These are phyloP conservation scores for Leccinum fibrillosum DNA, from an alignment of 768 basidiomycete genomes.

Conservation along the genomic window DNA sequence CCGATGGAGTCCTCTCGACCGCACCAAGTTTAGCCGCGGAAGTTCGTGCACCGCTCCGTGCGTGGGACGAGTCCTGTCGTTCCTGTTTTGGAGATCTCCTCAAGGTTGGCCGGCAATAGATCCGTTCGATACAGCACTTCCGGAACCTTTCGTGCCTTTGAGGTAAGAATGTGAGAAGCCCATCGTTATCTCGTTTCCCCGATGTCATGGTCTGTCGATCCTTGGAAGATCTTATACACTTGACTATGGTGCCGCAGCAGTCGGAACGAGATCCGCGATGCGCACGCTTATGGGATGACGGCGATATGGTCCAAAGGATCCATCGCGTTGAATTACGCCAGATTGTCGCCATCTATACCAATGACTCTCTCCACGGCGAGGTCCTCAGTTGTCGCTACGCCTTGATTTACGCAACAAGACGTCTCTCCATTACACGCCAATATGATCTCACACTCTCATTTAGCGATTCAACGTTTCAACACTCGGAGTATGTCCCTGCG, in stretches of 20 bases:
- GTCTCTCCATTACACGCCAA: neutral
- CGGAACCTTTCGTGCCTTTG: neutral
- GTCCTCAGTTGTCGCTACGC: neutral
- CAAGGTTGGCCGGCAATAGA: neutral
- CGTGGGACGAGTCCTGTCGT: constrained; percentile 10
- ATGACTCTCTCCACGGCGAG: neutral
- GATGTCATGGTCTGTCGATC: constrained; percentile 9
- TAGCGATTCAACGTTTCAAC: neutral
- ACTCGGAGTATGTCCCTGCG: neutral
- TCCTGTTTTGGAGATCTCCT: constrained; percentile 3
- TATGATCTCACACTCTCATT: neutral
- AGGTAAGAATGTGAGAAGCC: neutral
- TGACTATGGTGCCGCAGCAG: neutral
- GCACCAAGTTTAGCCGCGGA: neutral
- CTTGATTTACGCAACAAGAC: neutral
- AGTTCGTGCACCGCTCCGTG: constrained; percentile 1
- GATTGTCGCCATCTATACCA: neutral
- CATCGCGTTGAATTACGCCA: neutral
- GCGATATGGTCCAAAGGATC: neutral
- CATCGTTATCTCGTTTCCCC: neutral
- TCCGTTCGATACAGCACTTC: constrained; percentile 5
- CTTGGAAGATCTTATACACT: constrained; percentile 1
- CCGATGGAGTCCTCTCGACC: neutral
- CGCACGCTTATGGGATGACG: neutral
- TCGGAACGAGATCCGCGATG: neutral